Evolutionary conservation across 257 asterid species (phyloP).

Genomic region (Galeopsis tetrahit): DNA sequence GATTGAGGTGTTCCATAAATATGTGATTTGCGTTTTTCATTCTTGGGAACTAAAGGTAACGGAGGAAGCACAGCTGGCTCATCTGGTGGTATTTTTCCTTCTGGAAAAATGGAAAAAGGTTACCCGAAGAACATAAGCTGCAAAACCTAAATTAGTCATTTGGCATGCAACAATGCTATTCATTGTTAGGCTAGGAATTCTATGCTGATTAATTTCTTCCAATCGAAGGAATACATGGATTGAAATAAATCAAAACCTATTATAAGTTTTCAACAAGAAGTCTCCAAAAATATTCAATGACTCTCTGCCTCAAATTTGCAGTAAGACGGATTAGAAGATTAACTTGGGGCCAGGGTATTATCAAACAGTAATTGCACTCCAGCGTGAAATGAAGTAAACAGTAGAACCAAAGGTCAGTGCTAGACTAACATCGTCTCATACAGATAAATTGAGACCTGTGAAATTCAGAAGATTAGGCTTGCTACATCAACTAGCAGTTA

Average conservation of each 20-base stretch:
- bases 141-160: conserved; percentile 13
- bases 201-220: background rate
- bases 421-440: background rate
- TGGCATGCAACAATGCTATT: background rate
- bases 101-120: conserved; percentile 46
- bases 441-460: background rate
- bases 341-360: conserved; percentile 2
- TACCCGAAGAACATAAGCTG: conserved; percentile 19
- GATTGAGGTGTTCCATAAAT: conserved; percentile 68
- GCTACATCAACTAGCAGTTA: conserved; percentile 15
- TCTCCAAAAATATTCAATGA: conserved; percentile 6
- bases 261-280: conserved; percentile 12
- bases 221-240: no score
- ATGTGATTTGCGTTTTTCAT: conserved; percentile 63
- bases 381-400: conserved; percentile 7
- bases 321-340: background rate
- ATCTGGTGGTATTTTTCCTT: conserved; percentile 86
- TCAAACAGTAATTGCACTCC: background rate
- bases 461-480: conserved; percentile 17
- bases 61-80: conserved; percentile 94
- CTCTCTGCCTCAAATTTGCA: conserved; percentile 17
- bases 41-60: conserved; percentile 76
- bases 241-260: no score
- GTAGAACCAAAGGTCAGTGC: background rate
- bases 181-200: conserved; percentile 3